Percentiles rank a stretch among this genome's conserved stretches.
Evolutionary conservation across 345 rosid genomes (phyloP).

Genomic region (Eucalyptus tenuipes): DNA sequence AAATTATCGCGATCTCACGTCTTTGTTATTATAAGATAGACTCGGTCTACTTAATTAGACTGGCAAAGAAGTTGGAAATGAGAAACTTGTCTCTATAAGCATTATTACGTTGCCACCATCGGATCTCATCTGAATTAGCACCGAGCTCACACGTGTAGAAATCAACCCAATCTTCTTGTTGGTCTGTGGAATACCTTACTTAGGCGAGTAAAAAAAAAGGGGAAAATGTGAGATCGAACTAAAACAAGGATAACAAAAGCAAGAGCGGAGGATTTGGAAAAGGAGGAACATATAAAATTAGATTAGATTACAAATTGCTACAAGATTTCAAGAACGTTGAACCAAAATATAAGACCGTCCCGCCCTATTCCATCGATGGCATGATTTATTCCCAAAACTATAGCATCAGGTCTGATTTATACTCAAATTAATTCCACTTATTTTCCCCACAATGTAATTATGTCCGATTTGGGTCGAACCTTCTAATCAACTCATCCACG

Average conservation of each 20-base stretch:
- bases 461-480: not conserved
- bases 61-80: not conserved
- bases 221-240: not conserved
- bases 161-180: not conserved
- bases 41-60: not conserved
- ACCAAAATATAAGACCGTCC: not conserved
- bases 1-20: not conserved
- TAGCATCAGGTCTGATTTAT: not conserved
- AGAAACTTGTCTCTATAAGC: not conserved
- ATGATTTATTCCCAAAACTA: not conserved
- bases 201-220: not conserved
- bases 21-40: not conserved
- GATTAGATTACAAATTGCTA: not conserved
- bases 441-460: not conserved
- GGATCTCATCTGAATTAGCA: not conserved
- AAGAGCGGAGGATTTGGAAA: not conserved
- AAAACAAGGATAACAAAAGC: not conserved
- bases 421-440: not conserved
- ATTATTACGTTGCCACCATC: not conserved
- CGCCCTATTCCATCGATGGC: not conserved
- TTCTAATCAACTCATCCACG: not conserved
- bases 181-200: not conserved
- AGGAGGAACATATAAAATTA: not conserved
- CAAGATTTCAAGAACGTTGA: not conserved
- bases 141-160: not conserved